These are phyloP conservation scores for Botrytis porri DNA, from an alignment of 2,329 filamentous ascomycete species.

Conservation along the genomic window DNA sequence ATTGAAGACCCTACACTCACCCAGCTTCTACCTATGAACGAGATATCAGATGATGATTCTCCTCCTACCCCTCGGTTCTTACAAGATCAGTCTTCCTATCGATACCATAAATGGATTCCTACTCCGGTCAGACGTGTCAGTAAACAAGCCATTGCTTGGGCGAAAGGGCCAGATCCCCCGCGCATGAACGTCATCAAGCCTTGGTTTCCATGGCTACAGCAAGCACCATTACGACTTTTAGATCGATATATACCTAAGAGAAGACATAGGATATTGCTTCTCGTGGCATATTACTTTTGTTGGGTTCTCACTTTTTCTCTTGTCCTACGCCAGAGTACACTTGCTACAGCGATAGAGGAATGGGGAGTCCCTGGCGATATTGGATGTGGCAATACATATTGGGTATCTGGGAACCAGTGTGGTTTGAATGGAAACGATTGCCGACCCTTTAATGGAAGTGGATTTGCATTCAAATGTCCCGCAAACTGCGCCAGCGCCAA, in stretches of 20 bases:
- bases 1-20: constrained; percentile 33
- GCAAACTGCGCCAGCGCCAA: constrained; percentile 65
- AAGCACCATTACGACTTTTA: constrained; percentile 61
- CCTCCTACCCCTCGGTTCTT: constrained; percentile 58
- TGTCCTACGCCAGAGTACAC: constrained; percentile 62
- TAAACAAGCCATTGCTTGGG: constrained; percentile 48
- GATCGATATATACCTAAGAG: constrained; percentile 59
- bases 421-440: constrained; percentile 73
- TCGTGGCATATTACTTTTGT: constrained; percentile 57
- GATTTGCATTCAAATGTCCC: constrained; percentile 72
- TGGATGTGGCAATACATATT: constrained; percentile 66
- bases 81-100: constrained; percentile 50
- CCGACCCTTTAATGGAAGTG: constrained; percentile 68
- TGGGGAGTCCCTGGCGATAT: constrained; percentile 66
- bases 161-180: constrained; percentile 54
- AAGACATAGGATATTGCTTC: constrained; percentile 56
- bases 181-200: constrained; percentile 53
- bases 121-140: constrained; percentile 50
- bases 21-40: constrained; percentile 40
- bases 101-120: constrained; percentile 55
- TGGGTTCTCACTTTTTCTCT: constrained; percentile 71
- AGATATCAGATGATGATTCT: constrained; percentile 45
- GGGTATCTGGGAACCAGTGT: constrained; percentile 68
- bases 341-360: constrained; percentile 59
- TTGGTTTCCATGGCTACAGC: constrained; percentile 64